Base-by-base conservation (phyloP, 768 basidiomycete genomes). In the Boletus subparvulus region DNA sequence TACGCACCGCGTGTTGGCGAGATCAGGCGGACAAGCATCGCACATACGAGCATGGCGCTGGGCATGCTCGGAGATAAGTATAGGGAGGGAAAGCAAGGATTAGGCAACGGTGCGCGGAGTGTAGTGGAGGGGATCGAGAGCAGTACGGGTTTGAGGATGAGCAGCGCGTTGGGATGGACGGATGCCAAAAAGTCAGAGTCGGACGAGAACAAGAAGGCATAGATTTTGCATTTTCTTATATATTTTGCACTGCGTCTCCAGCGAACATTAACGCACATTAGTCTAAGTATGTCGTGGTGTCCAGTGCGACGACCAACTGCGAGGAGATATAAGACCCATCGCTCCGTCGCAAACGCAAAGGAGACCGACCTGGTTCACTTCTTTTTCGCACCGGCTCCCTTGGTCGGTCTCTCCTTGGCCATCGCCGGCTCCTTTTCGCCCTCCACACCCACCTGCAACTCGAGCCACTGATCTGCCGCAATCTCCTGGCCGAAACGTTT, bases 61-160 rank as follows among this genome's bases (percentile, higher is more conserved):
- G 79, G 79, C 49, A 77, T 79, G 62, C 64, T 83, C 0, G 82
- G 80, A 60, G 83, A 86, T 10, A 76, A 77, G 14, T 77, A 82
- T 12, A 66, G 71, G 32, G 74, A 75, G 44, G 81, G 82, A 3
- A 74, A 80, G 45, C 78, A 73, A 45, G 72, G 73, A 50, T 52
- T 83, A 3, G 76, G 75, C 13, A 67, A 69, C 12, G 79, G 82
- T 24, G 79, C 83, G 2, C 71, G 77, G 55, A 68, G 66, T 8
- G 74, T 76, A 1, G 78, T 88, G 41, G 79, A 80, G 17, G 78
- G 74, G 54, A 72, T 90, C 14, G 87, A 93, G 75, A 78, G 83
- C 52, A 66, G 73, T 32, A 92, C 92, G 2, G 92, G 93, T 0
- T 66, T 95, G 66, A 89, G 86, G 73, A 64, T 94, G 44, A 75